These are phyloP conservation scores for Scedosporium boydii DNA, from an alignment of 2,329 filamentous ascomycete genomes.

Conservation along the genomic window DNA sequence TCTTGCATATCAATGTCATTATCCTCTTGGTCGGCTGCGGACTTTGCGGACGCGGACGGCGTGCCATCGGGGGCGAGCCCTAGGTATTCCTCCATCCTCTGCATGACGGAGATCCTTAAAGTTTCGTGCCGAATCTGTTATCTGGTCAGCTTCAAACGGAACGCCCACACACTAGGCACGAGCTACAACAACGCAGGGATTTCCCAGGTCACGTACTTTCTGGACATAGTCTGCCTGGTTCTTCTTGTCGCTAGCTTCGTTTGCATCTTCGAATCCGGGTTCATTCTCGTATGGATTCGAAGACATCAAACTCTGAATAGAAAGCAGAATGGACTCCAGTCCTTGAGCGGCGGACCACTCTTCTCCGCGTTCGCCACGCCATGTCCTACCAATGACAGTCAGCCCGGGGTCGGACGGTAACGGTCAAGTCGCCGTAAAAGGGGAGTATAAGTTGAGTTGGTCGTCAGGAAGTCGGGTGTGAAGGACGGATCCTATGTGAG, in stretches of 20 bases:
- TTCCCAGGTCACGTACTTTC: slow-evolving; percentile 46
- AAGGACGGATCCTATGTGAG: background rate
- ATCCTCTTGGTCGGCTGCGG: slow-evolving; percentile 27
- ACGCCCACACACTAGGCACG: background rate
- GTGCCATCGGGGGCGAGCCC: slow-evolving; percentile 48
- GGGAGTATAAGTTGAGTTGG: background rate
- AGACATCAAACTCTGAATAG: slow-evolving; percentile 94
- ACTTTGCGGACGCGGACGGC: slow-evolving; percentile 15
- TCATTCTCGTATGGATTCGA: slow-evolving; percentile 93
- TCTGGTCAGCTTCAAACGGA: slow-evolving; percentile 10
- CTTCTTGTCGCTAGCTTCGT: slow-evolving; percentile 58
- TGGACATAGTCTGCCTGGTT: slow-evolving; percentile 66
- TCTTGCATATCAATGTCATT: slow-evolving; percentile 38
- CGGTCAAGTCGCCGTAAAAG: background rate
- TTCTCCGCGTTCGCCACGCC: slow-evolving; percentile 82
- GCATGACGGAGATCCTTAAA: slow-evolving; percentile 74
- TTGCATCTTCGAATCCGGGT: slow-evolving; percentile 78
- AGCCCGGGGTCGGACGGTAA: background rate
- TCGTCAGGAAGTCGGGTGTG: background rate
- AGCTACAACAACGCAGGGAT: background rate
- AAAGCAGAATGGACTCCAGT: slow-evolving; percentile 85
- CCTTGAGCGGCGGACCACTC: slow-evolving; percentile 97
- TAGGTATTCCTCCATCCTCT: slow-evolving; percentile 73
- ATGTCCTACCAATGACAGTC: slow-evolving; percentile 55
- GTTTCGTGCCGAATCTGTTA: slow-evolving; percentile 80